A percentile compares a stretch with the other conserved stretches of the same genome.
phyloP scores from a whole-genome alignment of 2,329 filamentous ascomycete species.

The Anthostomella pinea region DNA sequence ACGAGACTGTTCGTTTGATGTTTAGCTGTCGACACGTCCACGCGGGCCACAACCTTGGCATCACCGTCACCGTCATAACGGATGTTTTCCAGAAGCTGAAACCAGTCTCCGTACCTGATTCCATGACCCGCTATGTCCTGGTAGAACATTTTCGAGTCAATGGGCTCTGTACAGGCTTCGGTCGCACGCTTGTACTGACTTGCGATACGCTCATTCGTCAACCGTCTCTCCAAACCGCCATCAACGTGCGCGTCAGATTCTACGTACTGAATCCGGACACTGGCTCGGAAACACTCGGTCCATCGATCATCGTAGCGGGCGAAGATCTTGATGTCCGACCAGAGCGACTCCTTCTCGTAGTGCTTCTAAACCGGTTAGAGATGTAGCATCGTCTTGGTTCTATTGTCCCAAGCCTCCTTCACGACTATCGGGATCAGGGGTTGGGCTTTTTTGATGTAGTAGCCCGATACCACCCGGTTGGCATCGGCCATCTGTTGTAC shows the following conservation, averaged over 20 bases:
- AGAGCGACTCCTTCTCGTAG: constrained; percentile 8
- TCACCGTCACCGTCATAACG: constrained; percentile 31
- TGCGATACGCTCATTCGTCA: background rate
- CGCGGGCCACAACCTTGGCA: constrained; percentile 18
- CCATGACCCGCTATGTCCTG: constrained; percentile 25
- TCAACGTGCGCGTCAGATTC: background rate
- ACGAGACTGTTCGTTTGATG: constrained; percentile 27
- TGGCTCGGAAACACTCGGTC: constrained; percentile 2
- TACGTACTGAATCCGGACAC: background rate
- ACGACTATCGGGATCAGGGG: constrained; percentile 2
- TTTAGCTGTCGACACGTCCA: constrained; percentile 20
- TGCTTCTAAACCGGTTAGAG: constrained; percentile 15
- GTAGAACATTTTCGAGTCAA: constrained; percentile 31
- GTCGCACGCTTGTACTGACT: background rate
- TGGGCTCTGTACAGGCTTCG: background rate
- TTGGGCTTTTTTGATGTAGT: constrained; percentile 3
- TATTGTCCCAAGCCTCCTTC: background rate
- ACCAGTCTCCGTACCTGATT: constrained; percentile 31
- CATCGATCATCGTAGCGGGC: background rate
- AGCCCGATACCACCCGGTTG: too few species aligned
- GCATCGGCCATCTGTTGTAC: constrained; percentile 1
- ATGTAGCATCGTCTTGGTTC: constrained; percentile 18
- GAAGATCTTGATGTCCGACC: constrained; percentile 20
- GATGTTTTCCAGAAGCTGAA: constrained; percentile 30
- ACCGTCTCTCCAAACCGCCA: background rate